These are phyloP conservation scores for Colletotrichum trifolii DNA, from an alignment of 2,329 filamentous ascomycete genomes.

Conservation along the genomic window DNA sequence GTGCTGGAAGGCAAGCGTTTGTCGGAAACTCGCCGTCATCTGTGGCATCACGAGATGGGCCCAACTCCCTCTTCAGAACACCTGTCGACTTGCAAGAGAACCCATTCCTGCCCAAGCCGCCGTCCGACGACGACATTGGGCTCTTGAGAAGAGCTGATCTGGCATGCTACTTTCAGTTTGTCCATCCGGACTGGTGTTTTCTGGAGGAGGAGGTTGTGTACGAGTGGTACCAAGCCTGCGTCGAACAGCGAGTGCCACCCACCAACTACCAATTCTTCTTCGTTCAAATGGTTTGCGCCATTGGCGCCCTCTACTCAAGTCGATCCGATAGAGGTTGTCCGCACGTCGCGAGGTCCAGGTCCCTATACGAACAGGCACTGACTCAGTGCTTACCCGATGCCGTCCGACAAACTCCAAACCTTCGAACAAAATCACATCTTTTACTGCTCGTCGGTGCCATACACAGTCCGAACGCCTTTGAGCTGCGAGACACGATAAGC, in stretches of 20 bases:
- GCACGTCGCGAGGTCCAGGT: conserved; percentile 7
- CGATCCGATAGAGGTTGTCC: conserved; percentile 1
- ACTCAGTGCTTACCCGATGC: conserved; percentile 7
- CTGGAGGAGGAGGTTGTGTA: conserved; percentile 1
- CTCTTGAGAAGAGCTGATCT: conserved; percentile 10
- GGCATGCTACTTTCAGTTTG: conserved; percentile 11
- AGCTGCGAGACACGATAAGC: background rate
- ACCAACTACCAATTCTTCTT: conserved; percentile 4
- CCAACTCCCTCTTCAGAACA: background rate
- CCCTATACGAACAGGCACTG: background rate
- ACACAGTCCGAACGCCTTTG: conserved; percentile 3
- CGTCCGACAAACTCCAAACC: background rate
- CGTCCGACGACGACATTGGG: background rate
- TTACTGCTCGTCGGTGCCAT: conserved; percentile 1
- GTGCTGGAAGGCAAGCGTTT: background rate
- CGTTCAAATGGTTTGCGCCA: conserved; percentile 13
- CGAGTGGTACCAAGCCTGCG: conserved; percentile 9
- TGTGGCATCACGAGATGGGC: background rate
- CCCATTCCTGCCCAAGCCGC: background rate
- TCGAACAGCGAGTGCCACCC: background rate
- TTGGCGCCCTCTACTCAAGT: conserved; percentile 4
- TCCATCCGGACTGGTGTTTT: conserved; percentile 15
- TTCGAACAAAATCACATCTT: conserved; percentile 5
- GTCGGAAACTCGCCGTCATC: background rate
- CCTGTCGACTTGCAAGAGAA: background rate